These are phyloP conservation scores for Atkinsonella hypoxylon DNA, from an alignment of 2,329 filamentous ascomycete species.

Conservation along the genomic window DNA sequence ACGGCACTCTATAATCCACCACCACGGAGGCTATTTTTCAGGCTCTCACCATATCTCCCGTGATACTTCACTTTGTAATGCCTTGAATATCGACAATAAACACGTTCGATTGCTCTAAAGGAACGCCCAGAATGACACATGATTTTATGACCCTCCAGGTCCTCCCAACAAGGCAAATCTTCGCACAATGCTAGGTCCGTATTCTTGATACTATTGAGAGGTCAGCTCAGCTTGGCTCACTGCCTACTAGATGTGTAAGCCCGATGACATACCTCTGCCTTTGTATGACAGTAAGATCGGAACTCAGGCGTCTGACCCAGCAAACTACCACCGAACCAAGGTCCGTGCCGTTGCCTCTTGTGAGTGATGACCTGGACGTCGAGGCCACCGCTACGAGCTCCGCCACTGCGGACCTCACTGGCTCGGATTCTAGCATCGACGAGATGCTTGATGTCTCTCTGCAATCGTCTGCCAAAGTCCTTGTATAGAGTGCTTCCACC, in stretches of 20 bases:
- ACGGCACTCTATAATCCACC: too few species aligned
- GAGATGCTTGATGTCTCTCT: slow-evolving; percentile 92
- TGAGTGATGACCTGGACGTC: slow-evolving; percentile 97
- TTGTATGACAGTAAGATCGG: slow-evolving; percentile 96
- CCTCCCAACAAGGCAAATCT: slow-evolving; percentile 90
- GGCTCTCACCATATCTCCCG: too few species aligned
- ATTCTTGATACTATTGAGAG: slow-evolving; percentile 70
- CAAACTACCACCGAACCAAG: slow-evolving; percentile 96
- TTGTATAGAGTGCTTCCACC: slow-evolving; percentile 97
- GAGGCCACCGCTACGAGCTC: slow-evolving; percentile 83
- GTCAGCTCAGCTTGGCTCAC: slow-evolving; percentile 10
- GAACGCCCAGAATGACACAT: neutral
- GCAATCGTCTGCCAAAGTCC: slow-evolving; percentile 90
- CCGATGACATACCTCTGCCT: slow-evolving; percentile 48
- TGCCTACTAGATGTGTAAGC: neutral
- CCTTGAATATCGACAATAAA: neutral
- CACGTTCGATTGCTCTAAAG: slow-evolving; percentile 2
- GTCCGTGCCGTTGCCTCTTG: slow-evolving; percentile 92
- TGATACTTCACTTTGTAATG: neutral
- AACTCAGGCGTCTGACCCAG: slow-evolving; percentile 97
- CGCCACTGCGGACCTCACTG: slow-evolving; percentile 82
- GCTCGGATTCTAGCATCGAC: slow-evolving; percentile 88
- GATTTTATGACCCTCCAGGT: slow-evolving; percentile 61
- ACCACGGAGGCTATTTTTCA: too few species aligned
- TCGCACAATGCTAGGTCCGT: slow-evolving; percentile 88